These are phyloP conservation scores for Penicillium corylophilum DNA, from an alignment of 2,329 filamentous ascomycete genomes.

Conservation along the genomic window DNA sequence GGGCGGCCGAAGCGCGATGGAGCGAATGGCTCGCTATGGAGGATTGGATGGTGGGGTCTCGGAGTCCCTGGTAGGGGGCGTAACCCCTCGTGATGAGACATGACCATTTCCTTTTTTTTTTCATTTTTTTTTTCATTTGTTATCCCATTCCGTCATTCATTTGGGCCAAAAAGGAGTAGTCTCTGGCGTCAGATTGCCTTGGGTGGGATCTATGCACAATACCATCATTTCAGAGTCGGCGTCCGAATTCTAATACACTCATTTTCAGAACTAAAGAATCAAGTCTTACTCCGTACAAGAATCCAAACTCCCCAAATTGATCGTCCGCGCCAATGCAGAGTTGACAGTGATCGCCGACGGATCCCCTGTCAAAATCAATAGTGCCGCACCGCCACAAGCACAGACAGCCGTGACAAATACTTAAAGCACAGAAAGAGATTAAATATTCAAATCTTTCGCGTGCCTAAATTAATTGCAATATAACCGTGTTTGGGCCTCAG, in stretches of 20 bases:
- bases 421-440: neutral
- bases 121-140: constrained; percentile 7
- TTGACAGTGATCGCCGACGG: constrained; percentile 19
- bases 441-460: neutral
- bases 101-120: constrained; percentile 18
- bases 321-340: constrained; percentile 4
- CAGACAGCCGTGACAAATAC: constrained; percentile 23
- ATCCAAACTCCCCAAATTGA: constrained; percentile 4
- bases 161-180: constrained; percentile 7
- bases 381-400: constrained; percentile 25
- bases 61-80: constrained; percentile 42
- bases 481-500: neutral
- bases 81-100: constrained; percentile 23
- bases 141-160: neutral
- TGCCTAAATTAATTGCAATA: neutral
- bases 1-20: constrained; percentile 78
- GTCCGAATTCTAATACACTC: neutral
- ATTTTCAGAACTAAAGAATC: neutral
- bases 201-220: neutral
- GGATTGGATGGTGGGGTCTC: constrained; percentile 92
- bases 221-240: neutral
- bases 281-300: neutral
- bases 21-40: constrained; percentile 96
- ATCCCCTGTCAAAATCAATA: constrained; percentile 25
- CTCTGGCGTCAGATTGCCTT: neutral